Base-by-base conservation (phyloP, 768 basidiomycete species). In the Galerina marginata region DNA sequence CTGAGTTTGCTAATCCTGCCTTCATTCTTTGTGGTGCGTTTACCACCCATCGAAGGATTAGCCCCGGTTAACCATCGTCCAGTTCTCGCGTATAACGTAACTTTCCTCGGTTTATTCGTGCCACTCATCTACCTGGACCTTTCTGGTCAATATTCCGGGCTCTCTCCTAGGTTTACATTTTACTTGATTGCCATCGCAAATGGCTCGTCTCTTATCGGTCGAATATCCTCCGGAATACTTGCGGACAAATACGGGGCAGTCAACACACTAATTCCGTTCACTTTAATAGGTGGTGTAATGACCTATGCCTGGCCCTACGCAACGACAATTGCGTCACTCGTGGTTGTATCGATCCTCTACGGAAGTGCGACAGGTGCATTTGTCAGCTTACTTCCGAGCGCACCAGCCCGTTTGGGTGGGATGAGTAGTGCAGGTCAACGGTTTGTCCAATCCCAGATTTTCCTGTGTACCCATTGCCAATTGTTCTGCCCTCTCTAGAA, bases 241-340 rank as follows among this genome's bases (percentile, higher is more conserved):
- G 16, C 5, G 29, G 6, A 39, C n/a, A 1, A 11, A 39, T 42
- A 48, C 87, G 92, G 92, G 11, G 71, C 85, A 0, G 76, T 92
- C 62, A 92, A 89, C 62, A 75, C 89, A 36, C 87, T 92, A 79
- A 82, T 81, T 7, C 88, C 90, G 0, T 85, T 86, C 38, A 87
- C 84, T 1, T 58, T 80, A n/a, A 42, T 83, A 0, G 84, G 87
- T 0, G 88, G 82, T 0, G 70, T 85, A 29, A 66, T 88, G 47
- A 91, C 91, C 0, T 86, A 86, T 63, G 75, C 77, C 4, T 94
- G 92, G 93, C 92, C 92, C 1, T 88, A 84, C 69, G 81, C 81
- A 0, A 72, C 66, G 37, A 79, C 69, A 26, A 64, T 81, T 53
- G 74, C 70, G 0, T 74, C 78, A 0, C 75, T 87, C 37, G 77